phyloP scores from a whole-genome alignment of 2,329 filamentous ascomycete species.

The Alternaria dauci region DNA sequence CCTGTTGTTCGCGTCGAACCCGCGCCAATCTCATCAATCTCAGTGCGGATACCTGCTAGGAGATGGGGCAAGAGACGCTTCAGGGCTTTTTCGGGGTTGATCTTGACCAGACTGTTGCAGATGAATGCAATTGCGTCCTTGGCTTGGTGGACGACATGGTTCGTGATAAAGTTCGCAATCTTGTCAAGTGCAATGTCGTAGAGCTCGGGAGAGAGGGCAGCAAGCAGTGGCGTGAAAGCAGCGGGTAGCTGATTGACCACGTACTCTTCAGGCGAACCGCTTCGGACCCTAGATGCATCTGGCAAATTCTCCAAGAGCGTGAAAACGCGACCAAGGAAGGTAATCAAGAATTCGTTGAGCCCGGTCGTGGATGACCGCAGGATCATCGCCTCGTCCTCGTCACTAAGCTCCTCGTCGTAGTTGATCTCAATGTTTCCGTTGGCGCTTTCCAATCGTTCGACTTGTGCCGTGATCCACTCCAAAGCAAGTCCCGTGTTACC shows the following conservation, averaged over 20 bases:
- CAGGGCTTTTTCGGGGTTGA: slow-evolving; percentile 90
- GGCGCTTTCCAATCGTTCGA: slow-evolving; percentile 90
- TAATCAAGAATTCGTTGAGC: slow-evolving; percentile 89
- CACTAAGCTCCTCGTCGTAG: slow-evolving; percentile 81
- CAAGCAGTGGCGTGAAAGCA: slow-evolving; percentile 87
- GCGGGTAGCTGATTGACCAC: slow-evolving; percentile 95
- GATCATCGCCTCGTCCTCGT: slow-evolving; percentile 87
- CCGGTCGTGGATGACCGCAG: slow-evolving; percentile 92
- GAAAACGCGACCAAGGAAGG: slow-evolving; percentile 92
- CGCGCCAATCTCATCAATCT: slow-evolving; percentile 96
- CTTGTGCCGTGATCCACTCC: slow-evolving; percentile 92
- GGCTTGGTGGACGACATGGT: slow-evolving; percentile 96
- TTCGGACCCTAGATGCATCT: slow-evolving; percentile 85
- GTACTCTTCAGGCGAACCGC: slow-evolving; percentile 93
- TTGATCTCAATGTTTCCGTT: slow-evolving; percentile 86
- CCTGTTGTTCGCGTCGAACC: slow-evolving; percentile 94
- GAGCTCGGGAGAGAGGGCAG: slow-evolving; percentile 88
- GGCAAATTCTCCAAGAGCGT: slow-evolving; percentile 94
- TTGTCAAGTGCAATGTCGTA: slow-evolving; percentile 94
- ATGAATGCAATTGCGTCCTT: slow-evolving; percentile 99
- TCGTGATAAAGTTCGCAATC: slow-evolving; percentile 87
- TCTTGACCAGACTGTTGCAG: slow-evolving; percentile 93
- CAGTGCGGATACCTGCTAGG: slow-evolving; percentile 88
- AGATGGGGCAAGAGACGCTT: slow-evolving; percentile 91
- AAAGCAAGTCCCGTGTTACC: slow-evolving; percentile 70